A percentile compares a stretch with the other conserved stretches of the same genome.
These are phyloP conservation scores for Stagonosporopsis tanaceti DNA, from an alignment of 2,329 filamentous ascomycete species.

Conservation along the genomic window DNA sequence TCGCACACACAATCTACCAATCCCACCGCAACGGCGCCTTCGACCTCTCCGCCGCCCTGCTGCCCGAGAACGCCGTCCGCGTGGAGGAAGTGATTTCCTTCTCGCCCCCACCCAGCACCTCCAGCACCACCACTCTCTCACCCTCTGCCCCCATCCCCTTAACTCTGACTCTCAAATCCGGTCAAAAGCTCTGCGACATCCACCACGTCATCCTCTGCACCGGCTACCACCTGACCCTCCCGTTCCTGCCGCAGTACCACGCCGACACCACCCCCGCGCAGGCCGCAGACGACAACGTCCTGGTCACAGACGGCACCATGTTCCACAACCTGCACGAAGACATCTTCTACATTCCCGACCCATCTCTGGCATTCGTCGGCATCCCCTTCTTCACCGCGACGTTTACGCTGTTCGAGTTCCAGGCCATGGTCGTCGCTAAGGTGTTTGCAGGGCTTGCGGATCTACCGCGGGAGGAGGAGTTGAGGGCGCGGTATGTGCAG, in stretches of 20 bases:
- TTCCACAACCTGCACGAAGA: conserved; percentile 74
- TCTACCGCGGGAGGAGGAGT: conserved; percentile 57
- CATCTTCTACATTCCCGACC: conserved; percentile 75
- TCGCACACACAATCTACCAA: conserved; percentile 59
- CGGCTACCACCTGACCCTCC: conserved; percentile 72
- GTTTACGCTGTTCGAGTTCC: conserved; percentile 75
- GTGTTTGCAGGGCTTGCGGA: conserved; percentile 61
- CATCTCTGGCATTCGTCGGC: conserved; percentile 69
- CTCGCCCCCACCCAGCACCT: conserved; percentile 26
- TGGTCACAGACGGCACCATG: conserved; percentile 71
- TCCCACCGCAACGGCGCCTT: conserved; percentile 68
- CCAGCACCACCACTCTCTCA: conserved; percentile 3
- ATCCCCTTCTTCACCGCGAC: conserved; percentile 72
- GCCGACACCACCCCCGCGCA: conserved; percentile 54
- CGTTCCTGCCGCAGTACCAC: conserved; percentile 66
- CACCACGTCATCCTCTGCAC: conserved; percentile 71
- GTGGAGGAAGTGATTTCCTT: conserved; percentile 63
- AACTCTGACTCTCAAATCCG: conserved; percentile 62
- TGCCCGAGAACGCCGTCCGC: conserved; percentile 63
- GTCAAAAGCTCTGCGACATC: conserved; percentile 61
- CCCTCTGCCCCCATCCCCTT: conserved; percentile 57
- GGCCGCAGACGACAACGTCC: conserved; percentile 60
- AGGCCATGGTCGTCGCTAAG: conserved; percentile 68
- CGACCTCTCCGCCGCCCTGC: conserved; percentile 62
- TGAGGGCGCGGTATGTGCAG: conserved; percentile 53